Base-by-base conservation (phyloP, 1,284 basidiomycete species). In the Lentinula novae-zelandiae region DNA sequence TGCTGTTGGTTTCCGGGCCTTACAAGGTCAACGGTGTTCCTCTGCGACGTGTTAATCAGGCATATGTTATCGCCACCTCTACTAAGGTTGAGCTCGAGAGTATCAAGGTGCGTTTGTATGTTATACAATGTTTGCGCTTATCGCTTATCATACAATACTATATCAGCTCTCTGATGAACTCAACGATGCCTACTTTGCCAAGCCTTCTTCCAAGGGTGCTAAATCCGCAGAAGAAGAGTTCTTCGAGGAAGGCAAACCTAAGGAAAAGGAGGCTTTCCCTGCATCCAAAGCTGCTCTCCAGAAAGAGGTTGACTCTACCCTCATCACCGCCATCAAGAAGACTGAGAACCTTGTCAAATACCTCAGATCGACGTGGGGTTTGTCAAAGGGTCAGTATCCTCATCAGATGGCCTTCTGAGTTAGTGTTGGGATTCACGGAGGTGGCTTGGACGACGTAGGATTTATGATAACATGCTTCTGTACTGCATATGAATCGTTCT, bases 21-120 rank as follows among this genome's bases (percentile, higher is more conserved):
- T 98, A 89, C 89, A 98, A 96, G 87, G 74, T 99, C 76, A 99
- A 99, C 80, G 97, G 97, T 77, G 97, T 99, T 51, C 97, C 97
- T 70, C 84, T 99, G 74, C 88, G 96, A 76, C 88, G 97, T 76
- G 96, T 99, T 66, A 97, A 96, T 84, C 96, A 98, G 84, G 95
- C 97, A 62, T 99, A 99, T 78, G 96, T 97, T 66, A 98, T 99
- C 73, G 95, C 96, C 66, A 99, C 97, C 65, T 95, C 95, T 65
- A 98, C 97, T 73, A 96, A 93, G 81, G 79, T 99, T 71, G 93
- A 98, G 70, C 78, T 99, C 66, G 82, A 82, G 53, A 84, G 81
- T 67, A 82, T 94, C 75, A 85, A 86, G 79, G 93, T 93, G 67
- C 65, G 84, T 75, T 58, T 68, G 40, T 22, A 42, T 42, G 7